A percentile compares a stretch with the other conserved stretches of the same genome.
Conservation (phyloP, 805 yeast genomes). For the Jamesozyma piceae region DNA sequence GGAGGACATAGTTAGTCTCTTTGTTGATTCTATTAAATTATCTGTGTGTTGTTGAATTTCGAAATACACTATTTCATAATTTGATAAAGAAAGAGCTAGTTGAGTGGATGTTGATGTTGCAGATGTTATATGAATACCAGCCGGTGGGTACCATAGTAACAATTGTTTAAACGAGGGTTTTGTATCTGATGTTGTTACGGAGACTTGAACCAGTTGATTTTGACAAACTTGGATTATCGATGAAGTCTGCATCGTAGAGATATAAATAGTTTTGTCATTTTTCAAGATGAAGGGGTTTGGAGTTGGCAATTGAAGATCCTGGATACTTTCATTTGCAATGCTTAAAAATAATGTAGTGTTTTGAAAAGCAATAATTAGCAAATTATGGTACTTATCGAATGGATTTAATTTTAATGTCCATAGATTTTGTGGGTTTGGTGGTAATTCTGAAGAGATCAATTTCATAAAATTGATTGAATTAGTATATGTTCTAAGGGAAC, state of each 20-base stretch:
- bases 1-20: slow-evolving; percentile 44
- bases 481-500: slow-evolving; percentile 37
- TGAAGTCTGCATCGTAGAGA: slow-evolving; percentile 54
- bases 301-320: slow-evolving; percentile 58
- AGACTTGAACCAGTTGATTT: slow-evolving; percentile 53
- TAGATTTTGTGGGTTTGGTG: slow-evolving; percentile 50
- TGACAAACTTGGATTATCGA: slow-evolving; percentile 67
- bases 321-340: slow-evolving; percentile 43
- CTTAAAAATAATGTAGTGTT: slow-evolving; percentile 19
- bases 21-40: slow-evolving; percentile 56
- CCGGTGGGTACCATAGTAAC: slow-evolving; percentile 78
- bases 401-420: slow-evolving; percentile 49
- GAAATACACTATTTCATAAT: slow-evolving; percentile 70
- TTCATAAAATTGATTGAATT: slow-evolving; percentile 52
- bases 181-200: slow-evolving; percentile 29
- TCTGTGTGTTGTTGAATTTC: slow-evolving; percentile 16
- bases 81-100: slow-evolving; percentile 60
- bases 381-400: slow-evolving; percentile 18
- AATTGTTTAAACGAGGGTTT: slow-evolving; percentile 17
- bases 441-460: slow-evolving; percentile 68
- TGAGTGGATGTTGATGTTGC: slow-evolving; percentile 61
- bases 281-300: slow-evolving; percentile 57
- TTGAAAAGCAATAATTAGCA: slow-evolving; percentile 19
- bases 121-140: slow-evolving; percentile 53
- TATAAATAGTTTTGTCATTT: slow-evolving; percentile 53